Evolutionary conservation across 257 asterid genomes (phyloP).

Genomic region (Salvia splendens): DNA sequence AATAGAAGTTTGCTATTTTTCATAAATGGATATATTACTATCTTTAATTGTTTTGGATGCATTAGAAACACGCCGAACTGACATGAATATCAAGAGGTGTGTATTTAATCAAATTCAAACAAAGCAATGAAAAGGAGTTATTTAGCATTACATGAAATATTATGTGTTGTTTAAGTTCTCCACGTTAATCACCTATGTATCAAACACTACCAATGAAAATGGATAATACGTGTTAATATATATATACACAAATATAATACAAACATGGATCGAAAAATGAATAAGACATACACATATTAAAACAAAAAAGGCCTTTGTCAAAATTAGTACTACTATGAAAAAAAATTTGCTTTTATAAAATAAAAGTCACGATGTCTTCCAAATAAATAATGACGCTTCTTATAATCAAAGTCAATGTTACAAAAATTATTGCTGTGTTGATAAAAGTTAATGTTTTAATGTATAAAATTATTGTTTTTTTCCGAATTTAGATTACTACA

Average conservation of each 20-base stretch:
- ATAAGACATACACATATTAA: background rate
- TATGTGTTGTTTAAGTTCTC: background rate
- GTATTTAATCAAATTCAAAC: background rate
- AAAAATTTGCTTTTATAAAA: no score
- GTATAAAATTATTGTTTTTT: no score
- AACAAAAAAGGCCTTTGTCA: no score
- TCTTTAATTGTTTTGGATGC: background rate
- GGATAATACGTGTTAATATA: background rate
- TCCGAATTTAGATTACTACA: no score
- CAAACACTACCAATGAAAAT: background rate
- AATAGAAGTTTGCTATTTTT: no score
- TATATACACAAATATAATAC: background rate
- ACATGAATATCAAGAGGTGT: background rate
- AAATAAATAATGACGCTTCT: no score
- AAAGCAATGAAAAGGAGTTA: slow-evolving; percentile 1
- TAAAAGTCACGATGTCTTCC: no score
- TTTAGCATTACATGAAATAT: background rate
- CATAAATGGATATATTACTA: no score
- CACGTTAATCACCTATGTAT: slow-evolving; percentile 6
- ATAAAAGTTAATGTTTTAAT: no score
- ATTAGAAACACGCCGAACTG: background rate
- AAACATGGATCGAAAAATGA: background rate
- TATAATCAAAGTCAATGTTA: no score
- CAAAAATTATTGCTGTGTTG: no score
- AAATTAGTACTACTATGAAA: no score